phyloP scores from a whole-genome alignment of 345 rosid species.

The Citrus mangshanensis region DNA sequence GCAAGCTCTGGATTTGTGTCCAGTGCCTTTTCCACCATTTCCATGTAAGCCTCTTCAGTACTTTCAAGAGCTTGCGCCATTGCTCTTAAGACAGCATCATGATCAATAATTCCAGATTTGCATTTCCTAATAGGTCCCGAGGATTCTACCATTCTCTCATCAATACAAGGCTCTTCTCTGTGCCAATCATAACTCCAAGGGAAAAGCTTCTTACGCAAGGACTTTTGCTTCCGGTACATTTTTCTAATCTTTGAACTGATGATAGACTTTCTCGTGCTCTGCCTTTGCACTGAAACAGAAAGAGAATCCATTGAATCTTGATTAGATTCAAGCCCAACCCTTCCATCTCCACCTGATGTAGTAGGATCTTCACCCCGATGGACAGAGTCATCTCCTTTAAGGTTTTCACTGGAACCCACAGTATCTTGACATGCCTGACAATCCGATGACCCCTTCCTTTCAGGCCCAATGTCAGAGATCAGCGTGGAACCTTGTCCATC shows the following conservation, averaged over 20 bases:
- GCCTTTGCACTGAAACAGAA: slow-evolving; percentile 47
- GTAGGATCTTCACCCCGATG: slow-evolving; percentile 60
- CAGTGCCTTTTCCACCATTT: slow-evolving; percentile 86
- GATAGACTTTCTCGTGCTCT: slow-evolving; percentile 46
- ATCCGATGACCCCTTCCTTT: slow-evolving; percentile 23
- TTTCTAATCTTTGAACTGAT: slow-evolving; percentile 63
- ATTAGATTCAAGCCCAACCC: slow-evolving; percentile 36
- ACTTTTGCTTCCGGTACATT: slow-evolving; percentile 81
- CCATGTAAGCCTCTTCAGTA: slow-evolving; percentile 87
- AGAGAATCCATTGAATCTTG: slow-evolving; percentile 23
- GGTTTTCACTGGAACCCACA: slow-evolving; percentile 26
- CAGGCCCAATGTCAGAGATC: slow-evolving; percentile 24
- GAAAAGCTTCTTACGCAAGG: slow-evolving; percentile 82
- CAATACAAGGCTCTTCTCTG: slow-evolving; percentile 64
- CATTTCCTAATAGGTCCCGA: slow-evolving; percentile 79
- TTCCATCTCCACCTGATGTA: slow-evolving; percentile 72
- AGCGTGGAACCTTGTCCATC: slow-evolving; percentile 34
- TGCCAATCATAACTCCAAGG: slow-evolving; percentile 99
- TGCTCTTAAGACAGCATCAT: slow-evolving; percentile 80
- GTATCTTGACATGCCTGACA: slow-evolving; percentile 28
- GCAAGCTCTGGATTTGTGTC: slow-evolving; percentile 90
- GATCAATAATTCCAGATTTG: slow-evolving; percentile 71
- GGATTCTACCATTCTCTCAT: slow-evolving; percentile 60
- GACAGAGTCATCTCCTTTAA: slow-evolving; percentile 30
- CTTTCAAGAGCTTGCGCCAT: slow-evolving; percentile 70